Conservation (phyloP, 2,329 filamentous ascomycete genomes). For the Xylaria polymorpha region DNA sequence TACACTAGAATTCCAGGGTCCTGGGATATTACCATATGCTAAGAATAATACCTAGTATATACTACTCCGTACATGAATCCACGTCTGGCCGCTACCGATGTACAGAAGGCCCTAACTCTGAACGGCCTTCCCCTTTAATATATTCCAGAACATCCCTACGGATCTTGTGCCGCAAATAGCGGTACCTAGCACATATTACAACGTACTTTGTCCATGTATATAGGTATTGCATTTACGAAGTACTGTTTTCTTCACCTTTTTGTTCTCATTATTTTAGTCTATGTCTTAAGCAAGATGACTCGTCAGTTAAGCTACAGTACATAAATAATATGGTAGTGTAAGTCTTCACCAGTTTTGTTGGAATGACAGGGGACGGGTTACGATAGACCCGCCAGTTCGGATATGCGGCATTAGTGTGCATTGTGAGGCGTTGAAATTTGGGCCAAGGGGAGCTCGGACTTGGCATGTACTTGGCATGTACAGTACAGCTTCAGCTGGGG, state of each 20-base stretch:
- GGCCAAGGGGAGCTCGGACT: neutral
- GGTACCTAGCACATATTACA: neutral
- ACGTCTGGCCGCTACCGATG: neutral
- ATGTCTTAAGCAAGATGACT: neutral
- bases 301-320: neutral
- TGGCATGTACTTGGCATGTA: constrained; percentile 24
- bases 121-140: constrained; percentile 22
- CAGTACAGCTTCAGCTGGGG: constrained; percentile 22
- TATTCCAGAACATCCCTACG: neutral
- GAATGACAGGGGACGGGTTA: constrained; percentile 14
- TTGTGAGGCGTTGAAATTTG: constrained; percentile 13
- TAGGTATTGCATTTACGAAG: neutral
- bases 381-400: constrained; percentile 31
- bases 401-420: constrained; percentile 35
- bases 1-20: constrained; percentile 2
- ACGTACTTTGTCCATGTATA: neutral
- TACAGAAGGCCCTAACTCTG: neutral
- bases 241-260: neutral
- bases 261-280: neutral
- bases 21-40: constrained; percentile 16
- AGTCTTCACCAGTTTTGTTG: constrained; percentile 6
- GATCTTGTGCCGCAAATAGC: neutral
- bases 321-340: neutral
- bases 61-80: constrained; percentile 5
- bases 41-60: constrained; percentile 16